Percentiles rank a stretch among this genome's conserved stretches.
phyloP scores from a whole-genome alignment of 306 rosid genomes.

The Castanea crenata region DNA sequence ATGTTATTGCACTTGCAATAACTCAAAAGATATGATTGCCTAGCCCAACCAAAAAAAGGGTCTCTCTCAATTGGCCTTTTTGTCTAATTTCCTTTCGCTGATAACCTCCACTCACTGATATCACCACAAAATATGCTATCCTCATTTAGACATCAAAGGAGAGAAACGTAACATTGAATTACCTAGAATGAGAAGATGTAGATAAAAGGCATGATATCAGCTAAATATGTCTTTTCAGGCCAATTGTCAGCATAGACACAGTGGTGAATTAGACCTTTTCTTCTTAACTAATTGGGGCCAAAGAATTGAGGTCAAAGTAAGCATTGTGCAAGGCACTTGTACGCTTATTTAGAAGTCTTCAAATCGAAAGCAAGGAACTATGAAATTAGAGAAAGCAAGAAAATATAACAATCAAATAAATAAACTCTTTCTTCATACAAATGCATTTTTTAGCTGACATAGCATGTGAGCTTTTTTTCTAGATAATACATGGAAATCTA shows the following conservation, averaged over 20 bases:
- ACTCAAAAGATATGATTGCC: background rate
- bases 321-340: too few relatives aligned
- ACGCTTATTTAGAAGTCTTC: too few relatives aligned
- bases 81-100: background rate
- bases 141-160: background rate
- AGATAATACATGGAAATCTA: too few relatives aligned
- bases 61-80: background rate
- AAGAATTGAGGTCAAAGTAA: background rate
- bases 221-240: background rate
- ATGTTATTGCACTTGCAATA: background rate
- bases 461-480: too few relatives aligned
- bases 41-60: background rate
- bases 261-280: background rate
- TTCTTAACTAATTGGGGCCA: background rate
- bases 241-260: background rate
- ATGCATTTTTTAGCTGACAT: too few relatives aligned
- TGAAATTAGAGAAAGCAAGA: too few relatives aligned
- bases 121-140: background rate
- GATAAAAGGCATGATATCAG: background rate
- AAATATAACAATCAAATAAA: too few relatives aligned
- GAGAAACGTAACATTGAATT: background rate
- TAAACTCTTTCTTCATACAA: too few relatives aligned
- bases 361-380: too few relatives aligned
- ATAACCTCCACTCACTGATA: conserved; percentile 1
- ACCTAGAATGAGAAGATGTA: background rate